Percentiles rank a stretch among this genome's conserved stretches.
These are phyloP conservation scores for Hypoxylon sp. DNA, from an alignment of 2,329 filamentous ascomycete genomes.

Conservation along the genomic window DNA sequence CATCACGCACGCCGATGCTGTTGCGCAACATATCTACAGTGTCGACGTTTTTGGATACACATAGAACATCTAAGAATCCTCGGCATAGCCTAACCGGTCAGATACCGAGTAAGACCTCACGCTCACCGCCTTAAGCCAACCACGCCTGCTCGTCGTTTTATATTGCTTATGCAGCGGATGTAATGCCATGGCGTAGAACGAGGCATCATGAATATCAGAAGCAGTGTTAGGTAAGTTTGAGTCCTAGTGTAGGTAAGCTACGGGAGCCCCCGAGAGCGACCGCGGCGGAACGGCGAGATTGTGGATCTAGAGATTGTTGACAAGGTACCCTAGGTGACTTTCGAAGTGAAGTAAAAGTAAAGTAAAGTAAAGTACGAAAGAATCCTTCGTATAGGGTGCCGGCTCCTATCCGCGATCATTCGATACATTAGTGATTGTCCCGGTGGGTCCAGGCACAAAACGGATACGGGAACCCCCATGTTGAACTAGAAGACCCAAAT, in stretches of 20 bases:
- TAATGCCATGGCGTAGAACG: neutral
- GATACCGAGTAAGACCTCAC: slow-evolving; percentile 16
- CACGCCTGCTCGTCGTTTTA: slow-evolving; percentile 4
- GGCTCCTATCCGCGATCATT: neutral
- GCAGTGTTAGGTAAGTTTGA: neutral
- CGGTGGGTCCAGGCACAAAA: neutral
- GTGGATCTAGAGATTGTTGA: neutral
- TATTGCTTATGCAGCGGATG: slow-evolving; percentile 6
- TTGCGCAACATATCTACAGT: slow-evolving; percentile 14
- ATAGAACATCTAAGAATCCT: neutral
- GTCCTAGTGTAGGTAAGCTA: slow-evolving; percentile 1
- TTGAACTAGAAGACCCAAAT: slow-evolving; percentile 3
- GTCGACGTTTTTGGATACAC: slow-evolving; percentile 8
- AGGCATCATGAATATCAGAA: slow-evolving; percentile 7
- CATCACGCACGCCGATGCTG: slow-evolving; percentile 5
- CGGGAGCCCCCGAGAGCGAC: slow-evolving; percentile 5
- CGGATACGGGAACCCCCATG: slow-evolving; percentile 8
- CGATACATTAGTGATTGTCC: neutral
- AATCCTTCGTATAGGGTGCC: neutral
- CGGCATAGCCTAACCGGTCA: slow-evolving; percentile 30
- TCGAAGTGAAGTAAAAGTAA: neutral
- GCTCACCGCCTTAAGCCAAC: slow-evolving; percentile 22
- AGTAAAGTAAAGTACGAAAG: neutral
- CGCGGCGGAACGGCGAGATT: neutral
- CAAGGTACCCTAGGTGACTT: slow-evolving; percentile 9